These are phyloP conservation scores for Saturnispora halmiae DNA, from an alignment of 805 yeast species.

Conservation along the genomic window DNA sequence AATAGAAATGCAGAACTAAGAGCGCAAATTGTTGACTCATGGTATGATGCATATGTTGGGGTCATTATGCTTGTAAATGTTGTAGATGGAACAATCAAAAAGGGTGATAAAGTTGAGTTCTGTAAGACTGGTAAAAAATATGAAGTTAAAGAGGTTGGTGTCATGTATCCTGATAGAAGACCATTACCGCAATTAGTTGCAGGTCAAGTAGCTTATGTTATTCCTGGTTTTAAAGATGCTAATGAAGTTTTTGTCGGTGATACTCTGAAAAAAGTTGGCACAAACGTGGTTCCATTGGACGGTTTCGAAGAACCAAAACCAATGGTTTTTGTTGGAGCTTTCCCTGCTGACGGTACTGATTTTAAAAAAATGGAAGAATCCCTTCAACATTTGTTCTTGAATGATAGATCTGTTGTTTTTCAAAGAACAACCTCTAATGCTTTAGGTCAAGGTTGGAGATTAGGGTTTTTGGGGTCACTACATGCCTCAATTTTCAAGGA, in stretches of 20 bases:
- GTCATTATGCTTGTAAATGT: conserved; percentile 78
- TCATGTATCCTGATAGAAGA: conserved; percentile 85
- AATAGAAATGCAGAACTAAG: conserved; percentile 43
- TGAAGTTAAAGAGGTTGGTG: conserved; percentile 88
- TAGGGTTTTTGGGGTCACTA: conserved; percentile 87
- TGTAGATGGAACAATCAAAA: conserved; percentile 70
- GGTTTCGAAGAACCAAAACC: conserved; percentile 97
- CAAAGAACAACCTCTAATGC: conserved; percentile 91
- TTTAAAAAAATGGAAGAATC: conserved; percentile 85
- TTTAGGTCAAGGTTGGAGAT: conserved; percentile 94
- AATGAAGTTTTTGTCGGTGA: conserved; percentile 87
- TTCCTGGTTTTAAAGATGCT: conserved; percentile 90
- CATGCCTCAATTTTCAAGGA: conserved; percentile 95
- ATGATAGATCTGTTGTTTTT: conserved; percentile 84
- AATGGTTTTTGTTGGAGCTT: conserved; percentile 97
- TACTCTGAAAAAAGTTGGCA: conserved; percentile 60
- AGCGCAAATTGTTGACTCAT: conserved; percentile 86
- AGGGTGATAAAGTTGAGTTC: conserved; percentile 67
- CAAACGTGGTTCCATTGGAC: conserved; percentile 65
- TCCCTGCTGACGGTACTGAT: conserved; percentile 91
- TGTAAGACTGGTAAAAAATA: conserved; percentile 70
- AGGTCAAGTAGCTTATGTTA: conserved; percentile 91
- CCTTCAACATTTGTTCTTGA: conserved; percentile 76
- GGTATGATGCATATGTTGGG: conserved; percentile 93
- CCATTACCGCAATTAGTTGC: conserved; percentile 58